Conservation (phyloP, 1,139 yeast genomes). For the Candida glucosophila region DNA sequence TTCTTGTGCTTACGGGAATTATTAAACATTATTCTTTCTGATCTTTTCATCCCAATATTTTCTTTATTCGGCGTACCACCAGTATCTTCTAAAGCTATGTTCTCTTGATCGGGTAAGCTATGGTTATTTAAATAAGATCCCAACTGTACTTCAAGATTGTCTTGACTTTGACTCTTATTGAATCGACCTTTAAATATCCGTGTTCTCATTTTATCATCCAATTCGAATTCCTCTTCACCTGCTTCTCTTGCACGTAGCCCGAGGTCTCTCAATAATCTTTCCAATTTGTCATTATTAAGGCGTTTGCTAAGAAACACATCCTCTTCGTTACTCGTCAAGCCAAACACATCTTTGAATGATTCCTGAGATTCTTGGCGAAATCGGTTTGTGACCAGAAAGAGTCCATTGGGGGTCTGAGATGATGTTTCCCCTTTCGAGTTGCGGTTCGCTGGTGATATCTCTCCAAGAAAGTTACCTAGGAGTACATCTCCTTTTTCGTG, state of each 20-base stretch:
- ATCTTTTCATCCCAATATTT: conserved; percentile 14
- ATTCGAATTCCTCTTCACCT: conserved; percentile 22
- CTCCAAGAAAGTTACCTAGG: too few species aligned
- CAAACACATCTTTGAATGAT: conserved; percentile 5
- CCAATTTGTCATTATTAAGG: conserved; percentile 29
- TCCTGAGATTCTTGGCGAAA: conserved; percentile 8
- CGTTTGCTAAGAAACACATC: conserved; percentile 11
- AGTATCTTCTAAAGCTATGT: too few species aligned
- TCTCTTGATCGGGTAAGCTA: conserved; percentile 26
- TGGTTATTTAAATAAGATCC: conserved; percentile 10
- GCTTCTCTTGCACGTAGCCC: conserved; percentile 11
- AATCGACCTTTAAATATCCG: conserved; percentile 34
- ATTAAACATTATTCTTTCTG: conserved; percentile 15
- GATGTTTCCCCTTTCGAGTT: conserved; percentile 7
- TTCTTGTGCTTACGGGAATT: conserved; percentile 11
- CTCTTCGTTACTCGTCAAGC: conserved; percentile 7
- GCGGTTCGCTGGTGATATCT: too few species aligned
- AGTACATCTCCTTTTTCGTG: conserved; percentile 4
- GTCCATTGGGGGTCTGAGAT: conserved; percentile 24
- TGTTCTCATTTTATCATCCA: conserved; percentile 42
- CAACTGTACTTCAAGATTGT: conserved; percentile 22
- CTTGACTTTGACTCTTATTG: conserved; percentile 13
- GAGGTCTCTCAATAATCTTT: conserved; percentile 24
- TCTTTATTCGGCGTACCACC: conserved; percentile 12
- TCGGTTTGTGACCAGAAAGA: conserved; percentile 33